phyloP scores from a whole-genome alignment of 1,284 basidiomycete genomes.

The Malassezia globosa region DNA sequence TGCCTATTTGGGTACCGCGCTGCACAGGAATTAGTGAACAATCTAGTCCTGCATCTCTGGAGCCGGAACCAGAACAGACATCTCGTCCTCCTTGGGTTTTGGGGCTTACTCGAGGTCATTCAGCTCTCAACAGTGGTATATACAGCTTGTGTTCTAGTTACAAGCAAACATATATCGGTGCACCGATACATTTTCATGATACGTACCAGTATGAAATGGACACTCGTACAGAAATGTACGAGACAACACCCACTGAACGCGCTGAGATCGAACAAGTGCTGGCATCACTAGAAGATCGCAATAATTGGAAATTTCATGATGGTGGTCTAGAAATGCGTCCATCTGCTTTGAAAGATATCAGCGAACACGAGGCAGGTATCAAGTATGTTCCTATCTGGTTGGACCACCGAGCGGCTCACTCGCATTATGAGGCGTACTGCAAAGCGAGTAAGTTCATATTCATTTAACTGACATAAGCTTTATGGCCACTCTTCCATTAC shows the following conservation, averaged over 20 bases:
- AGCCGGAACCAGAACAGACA: not conserved
- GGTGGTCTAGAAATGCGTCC: constrained; percentile 26
- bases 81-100: constrained; percentile 59
- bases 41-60: constrained; percentile 1
- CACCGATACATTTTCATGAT: constrained; percentile 72
- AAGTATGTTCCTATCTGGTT: constrained; percentile 83
- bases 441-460: constrained; percentile 56
- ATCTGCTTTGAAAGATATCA: constrained; percentile 18
- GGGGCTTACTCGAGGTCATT: constrained; percentile 71
- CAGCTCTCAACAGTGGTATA: constrained; percentile 90
- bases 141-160: constrained; percentile 68
- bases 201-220: constrained; percentile 32
- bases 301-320: constrained; percentile 31
- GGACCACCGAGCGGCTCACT: constrained; percentile 76
- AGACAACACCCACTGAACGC: constrained; percentile 33
- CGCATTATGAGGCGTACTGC: constrained; percentile 87
- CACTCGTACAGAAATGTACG: constrained; percentile 29
- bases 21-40: constrained; percentile 22
- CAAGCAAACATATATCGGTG: constrained; percentile 81
- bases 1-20: not conserved
- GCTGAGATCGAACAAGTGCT: constrained; percentile 37
- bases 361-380: constrained; percentile 34
- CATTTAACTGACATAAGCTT: constrained; percentile 46
- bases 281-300: constrained; percentile 35
- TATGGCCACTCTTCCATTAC: constrained; percentile 98